Evolutionary conservation across 2,329 filamentous ascomycete species (phyloP), one percentile per base, ranked within the genome.

Genomic region (Nothopassalora personata): DNA sequence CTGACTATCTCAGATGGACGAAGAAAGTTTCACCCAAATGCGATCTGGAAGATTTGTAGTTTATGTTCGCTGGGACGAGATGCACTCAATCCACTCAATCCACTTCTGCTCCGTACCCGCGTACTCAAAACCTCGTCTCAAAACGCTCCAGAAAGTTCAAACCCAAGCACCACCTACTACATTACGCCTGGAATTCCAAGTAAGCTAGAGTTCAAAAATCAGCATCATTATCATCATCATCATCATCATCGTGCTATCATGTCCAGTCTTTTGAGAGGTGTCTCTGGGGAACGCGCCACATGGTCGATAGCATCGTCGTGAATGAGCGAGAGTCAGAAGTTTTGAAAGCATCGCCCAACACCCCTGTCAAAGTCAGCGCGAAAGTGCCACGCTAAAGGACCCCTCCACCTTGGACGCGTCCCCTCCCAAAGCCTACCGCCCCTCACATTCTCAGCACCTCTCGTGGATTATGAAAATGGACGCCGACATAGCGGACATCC

Each of bases 401-500:
- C 39, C 39, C 39, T 43, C 39, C 39, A 2, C 2, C 39, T 8
- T 1, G 2, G 15, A 43, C 39, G 39, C 39, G 39, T 43, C 18
- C 39, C 8, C n/a, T 1, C n/a, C 3, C 4, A 11, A 36, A 34
- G 34, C 34, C 13, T 43, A 13, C 13, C 39, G 7, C 39, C 39
- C n/a, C n/a, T 18, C 15, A 46, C 53, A 15, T 4, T 46, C 18
- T 39, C 5, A 10, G 11, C 31, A 8, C 31, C 31, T 3, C 39
- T 7, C 7, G 13, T 15, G 18, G 9, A 39, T 4, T 11, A 13
- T 27, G 27, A 61, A 34, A 19, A 70, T 69, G 68, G 67, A 66
- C 60, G 61, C 56, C 61, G 77, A 81, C 60, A 81, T 81, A 62
- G 74, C 77, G 64, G 80, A 82, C 70, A 79, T 82, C 61, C 77